phyloP scores from a whole-genome alignment of 2,329 filamentous ascomycete genomes.

The Fusarium virguliforme region DNA sequence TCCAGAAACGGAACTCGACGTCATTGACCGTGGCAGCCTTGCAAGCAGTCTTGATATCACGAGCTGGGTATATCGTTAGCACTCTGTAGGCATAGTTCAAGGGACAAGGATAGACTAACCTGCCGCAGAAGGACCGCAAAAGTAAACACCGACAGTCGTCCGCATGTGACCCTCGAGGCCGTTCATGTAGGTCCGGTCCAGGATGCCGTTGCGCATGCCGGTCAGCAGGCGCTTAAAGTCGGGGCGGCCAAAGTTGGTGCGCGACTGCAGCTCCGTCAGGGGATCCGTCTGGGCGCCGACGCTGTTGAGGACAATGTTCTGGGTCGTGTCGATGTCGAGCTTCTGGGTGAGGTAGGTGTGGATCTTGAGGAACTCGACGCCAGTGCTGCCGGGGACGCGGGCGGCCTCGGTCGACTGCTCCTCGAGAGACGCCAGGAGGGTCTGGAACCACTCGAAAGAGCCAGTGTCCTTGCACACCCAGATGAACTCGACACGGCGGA shows the following conservation, averaged over 20 bases:
- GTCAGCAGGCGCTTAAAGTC: conserved; percentile 87
- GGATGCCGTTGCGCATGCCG: conserved; percentile 89
- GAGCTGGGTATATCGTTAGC: conserved; percentile 70
- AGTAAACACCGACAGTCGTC: conserved; percentile 96
- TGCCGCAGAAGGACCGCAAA: conserved; percentile 88
- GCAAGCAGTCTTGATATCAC: conserved; percentile 88
- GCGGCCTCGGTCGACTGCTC: conserved; percentile 83
- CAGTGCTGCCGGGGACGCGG: conserved; percentile 76
- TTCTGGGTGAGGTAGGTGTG: conserved; percentile 98
- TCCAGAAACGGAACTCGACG: conserved; percentile 98
- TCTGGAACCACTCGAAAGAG: conserved; percentile 99
- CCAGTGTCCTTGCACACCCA: conserved; percentile 98
- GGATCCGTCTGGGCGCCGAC: conserved; percentile 92
- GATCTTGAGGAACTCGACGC: conserved; percentile 92
- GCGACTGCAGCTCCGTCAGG: conserved; percentile 88
- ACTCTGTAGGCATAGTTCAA: not conserved
- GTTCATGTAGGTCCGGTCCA: conserved; percentile 87
- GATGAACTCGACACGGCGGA: conserved; percentile 97
- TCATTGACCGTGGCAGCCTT: conserved; percentile 80
- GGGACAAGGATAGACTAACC: conserved; percentile 60
- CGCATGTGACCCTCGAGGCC: conserved; percentile 83
- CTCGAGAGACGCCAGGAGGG: conserved; percentile 90
- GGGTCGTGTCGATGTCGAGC: conserved; percentile 90
- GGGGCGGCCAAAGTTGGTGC: conserved; percentile 95
- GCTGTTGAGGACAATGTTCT: conserved; percentile 97